A percentile compares a stretch with the other conserved stretches of the same genome.
phyloP scores from a whole-genome alignment of 345 rosid species.

The Anacardium occidentale region DNA sequence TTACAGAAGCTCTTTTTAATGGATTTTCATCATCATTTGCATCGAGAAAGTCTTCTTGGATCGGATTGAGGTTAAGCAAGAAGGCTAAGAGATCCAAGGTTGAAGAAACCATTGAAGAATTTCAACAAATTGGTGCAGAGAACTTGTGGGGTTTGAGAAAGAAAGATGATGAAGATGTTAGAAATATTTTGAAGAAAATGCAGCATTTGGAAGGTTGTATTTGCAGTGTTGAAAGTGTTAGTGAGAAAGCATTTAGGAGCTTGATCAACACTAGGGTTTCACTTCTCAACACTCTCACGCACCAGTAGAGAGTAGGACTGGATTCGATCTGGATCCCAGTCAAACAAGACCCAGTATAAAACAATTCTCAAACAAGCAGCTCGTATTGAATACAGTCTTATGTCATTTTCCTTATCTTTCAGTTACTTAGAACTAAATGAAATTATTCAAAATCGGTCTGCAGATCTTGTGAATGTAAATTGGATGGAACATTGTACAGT shows the following conservation, averaged over 20 bases:
- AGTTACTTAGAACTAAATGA: conserved; percentile 8
- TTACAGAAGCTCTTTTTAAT: conserved; percentile 41
- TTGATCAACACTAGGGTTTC: conserved; percentile 57
- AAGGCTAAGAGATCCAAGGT: conserved; percentile 25
- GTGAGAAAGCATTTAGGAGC: conserved; percentile 51
- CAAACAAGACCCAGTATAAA: too few species aligned
- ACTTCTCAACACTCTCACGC: conserved; percentile 51
- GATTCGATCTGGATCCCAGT: too few species aligned
- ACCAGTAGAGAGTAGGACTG: conserved; percentile 13
- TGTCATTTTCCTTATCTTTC: neutral
- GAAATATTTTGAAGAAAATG: conserved; percentile 40
- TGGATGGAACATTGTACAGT: conserved; percentile 7
- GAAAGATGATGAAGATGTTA: conserved; percentile 49
- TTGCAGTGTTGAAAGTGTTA: conserved; percentile 32
- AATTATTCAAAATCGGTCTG: neutral
- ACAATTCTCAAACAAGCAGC: too few species aligned
- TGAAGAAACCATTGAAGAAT: conserved; percentile 44
- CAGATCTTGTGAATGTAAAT: neutral
- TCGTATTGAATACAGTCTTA: too few species aligned
- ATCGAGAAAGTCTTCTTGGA: conserved; percentile 30
- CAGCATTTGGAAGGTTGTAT: conserved; percentile 41
- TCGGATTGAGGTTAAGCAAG: conserved; percentile 26
- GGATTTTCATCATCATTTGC: conserved; percentile 35
- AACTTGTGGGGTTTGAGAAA: conserved; percentile 44
- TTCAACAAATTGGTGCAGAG: conserved; percentile 30